Conservation (phyloP, 1,139 yeast species). For the Pichia kudriavzevii region DNA sequence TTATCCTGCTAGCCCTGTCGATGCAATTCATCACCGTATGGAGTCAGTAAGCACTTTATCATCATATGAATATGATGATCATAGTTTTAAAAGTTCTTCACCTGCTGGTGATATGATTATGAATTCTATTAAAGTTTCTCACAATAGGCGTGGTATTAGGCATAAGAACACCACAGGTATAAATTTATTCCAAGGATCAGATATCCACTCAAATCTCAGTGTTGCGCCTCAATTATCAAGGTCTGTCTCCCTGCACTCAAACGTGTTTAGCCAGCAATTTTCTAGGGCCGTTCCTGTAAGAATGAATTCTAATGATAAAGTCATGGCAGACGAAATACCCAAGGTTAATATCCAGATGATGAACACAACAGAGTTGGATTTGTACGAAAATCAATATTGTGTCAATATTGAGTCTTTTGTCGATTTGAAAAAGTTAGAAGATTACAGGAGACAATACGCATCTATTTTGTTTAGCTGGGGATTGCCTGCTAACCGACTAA, state of each 20-base stretch:
- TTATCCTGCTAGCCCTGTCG: slow-evolving; percentile 10
- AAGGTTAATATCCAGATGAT: slow-evolving; percentile 45
- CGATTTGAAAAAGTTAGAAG: slow-evolving; percentile 37
- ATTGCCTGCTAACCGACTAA: slow-evolving; percentile 65
- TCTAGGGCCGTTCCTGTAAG: slow-evolving; percentile 10
- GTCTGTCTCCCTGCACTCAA: slow-evolving; percentile 16
- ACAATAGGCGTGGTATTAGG: slow-evolving; percentile 20
- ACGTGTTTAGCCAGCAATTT: slow-evolving; percentile 19
- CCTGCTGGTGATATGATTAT: slow-evolving; percentile 25
- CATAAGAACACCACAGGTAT: slow-evolving; percentile 4
- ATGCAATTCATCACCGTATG: slow-evolving; percentile 11
- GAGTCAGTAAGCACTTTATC: slow-evolving; percentile 27
- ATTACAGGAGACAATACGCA: slow-evolving; percentile 69
- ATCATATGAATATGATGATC: slow-evolving; percentile 23
- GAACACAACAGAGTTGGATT: slow-evolving; percentile 49
- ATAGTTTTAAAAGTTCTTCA: slow-evolving; percentile 28
- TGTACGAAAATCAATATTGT: slow-evolving; percentile 41
- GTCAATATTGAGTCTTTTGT: slow-evolving; percentile 41
- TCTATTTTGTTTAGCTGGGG: slow-evolving; percentile 81
- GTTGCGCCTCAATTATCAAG: slow-evolving; percentile 4
- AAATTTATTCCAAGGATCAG: neutral
- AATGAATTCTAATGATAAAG: neutral
- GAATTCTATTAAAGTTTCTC: slow-evolving; percentile 3
- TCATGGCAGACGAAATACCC: slow-evolving; percentile 1
- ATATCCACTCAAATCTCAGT: neutral